Conservation (phyloP, 78 protist species). For the Anaeramoeba flamelloides region DNA sequence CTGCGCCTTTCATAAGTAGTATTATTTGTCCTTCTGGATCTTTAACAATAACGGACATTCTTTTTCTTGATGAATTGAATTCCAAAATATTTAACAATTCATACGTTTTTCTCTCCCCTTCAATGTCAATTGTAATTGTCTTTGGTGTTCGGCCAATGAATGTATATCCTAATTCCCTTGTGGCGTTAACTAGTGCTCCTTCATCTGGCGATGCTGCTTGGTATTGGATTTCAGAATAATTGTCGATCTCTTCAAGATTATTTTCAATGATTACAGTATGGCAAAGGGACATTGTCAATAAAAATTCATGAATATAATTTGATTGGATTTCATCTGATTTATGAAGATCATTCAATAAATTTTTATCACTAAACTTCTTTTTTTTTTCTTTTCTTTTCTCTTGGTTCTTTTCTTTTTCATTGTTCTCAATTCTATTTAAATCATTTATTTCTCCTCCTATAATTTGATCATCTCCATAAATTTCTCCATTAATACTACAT, state of each 20-base stretch:
- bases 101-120: not conserved
- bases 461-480: conserved; percentile 4
- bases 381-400: no score
- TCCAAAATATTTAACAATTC: not conserved
- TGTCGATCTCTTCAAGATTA: conserved; percentile 16
- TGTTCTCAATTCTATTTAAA: no score
- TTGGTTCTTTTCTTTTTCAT: no score
- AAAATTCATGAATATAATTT: no score
- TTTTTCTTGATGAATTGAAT: not conserved
- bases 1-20: not conserved
- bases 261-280: conserved; percentile 55
- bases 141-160: conserved; percentile 1
- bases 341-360: no score
- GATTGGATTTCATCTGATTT: no score
- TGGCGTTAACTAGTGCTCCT: conserved; percentile 59
- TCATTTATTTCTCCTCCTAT: no score
- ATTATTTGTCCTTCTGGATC: not conserved
- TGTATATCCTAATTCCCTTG: conserved; percentile 11
- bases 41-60: conserved; percentile 5
- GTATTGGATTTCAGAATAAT: no score
- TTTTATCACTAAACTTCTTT: no score
- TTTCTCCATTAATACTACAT: not conserved
- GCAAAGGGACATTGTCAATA: no score
- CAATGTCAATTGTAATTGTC: conserved; percentile 3
- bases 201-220: conserved; percentile 81